phyloP scores from a whole-genome alignment of 2,329 filamentous ascomycete genomes.

The Hymenoscyphus fructigenus region DNA sequence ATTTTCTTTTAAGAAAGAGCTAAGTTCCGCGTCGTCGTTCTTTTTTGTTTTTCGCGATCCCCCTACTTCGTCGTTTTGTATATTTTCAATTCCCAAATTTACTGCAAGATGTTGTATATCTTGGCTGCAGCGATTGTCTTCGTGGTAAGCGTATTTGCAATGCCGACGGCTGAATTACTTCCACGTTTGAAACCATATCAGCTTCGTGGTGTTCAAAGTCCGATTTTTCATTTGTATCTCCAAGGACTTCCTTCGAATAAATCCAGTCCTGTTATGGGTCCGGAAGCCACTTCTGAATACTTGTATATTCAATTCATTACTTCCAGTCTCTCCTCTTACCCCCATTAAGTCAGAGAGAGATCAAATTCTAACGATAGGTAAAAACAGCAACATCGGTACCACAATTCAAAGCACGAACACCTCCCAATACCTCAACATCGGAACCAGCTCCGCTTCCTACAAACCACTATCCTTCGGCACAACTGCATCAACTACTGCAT shows the following conservation, averaged over 20 bases:
- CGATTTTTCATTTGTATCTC: constrained; percentile 54
- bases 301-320: constrained; percentile 39
- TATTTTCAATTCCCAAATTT: background rate
- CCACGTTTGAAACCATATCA: constrained; percentile 39
- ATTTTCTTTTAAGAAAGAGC: background rate
- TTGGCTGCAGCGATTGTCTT: constrained; percentile 4
- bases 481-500: constrained; percentile 45
- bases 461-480: constrained; percentile 50
- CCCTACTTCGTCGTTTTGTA: background rate
- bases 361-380: background rate
- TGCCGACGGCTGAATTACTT: constrained; percentile 8
- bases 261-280: constrained; percentile 49
- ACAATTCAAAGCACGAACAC: constrained; percentile 52
- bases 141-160: background rate
- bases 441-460: constrained; percentile 47
- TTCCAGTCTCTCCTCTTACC: no score
- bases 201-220: constrained; percentile 49
- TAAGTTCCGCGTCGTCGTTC: background rate
- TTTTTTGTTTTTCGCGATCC: no score
- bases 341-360: no score
- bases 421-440: constrained; percentile 49
- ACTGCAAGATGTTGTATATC: background rate
- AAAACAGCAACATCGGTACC: constrained; percentile 41
- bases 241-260: constrained; percentile 40
- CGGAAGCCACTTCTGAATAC: constrained; percentile 48